These are phyloP conservation scores for Xylariaceae sp. DNA, from an alignment of 2,329 filamentous ascomycete species.

Conservation along the genomic window DNA sequence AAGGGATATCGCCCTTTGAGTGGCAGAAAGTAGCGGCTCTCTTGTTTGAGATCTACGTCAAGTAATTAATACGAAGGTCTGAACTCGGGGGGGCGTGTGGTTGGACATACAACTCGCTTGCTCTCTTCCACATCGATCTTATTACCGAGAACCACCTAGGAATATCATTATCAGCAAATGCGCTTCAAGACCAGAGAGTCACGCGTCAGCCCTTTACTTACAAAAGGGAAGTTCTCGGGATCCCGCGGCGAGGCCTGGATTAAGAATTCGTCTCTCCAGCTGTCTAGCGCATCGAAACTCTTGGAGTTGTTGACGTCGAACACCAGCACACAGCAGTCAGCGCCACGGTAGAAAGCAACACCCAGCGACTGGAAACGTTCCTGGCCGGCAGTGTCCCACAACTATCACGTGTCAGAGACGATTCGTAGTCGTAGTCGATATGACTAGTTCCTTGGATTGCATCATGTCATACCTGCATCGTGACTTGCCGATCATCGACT, in stretches of 20 bases:
- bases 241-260: conserved; percentile 96
- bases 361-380: conserved; percentile 96
- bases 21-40: conserved; percentile 96
- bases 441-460: conserved; percentile 3
- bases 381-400: conserved; percentile 97
- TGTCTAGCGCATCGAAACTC: conserved; percentile 97
- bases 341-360: conserved; percentile 94
- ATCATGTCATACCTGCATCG: conserved; percentile 72
- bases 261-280: conserved; percentile 96
- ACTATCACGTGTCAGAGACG: conserved; percentile 44
- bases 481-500: conserved; percentile 94
- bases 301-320: conserved; percentile 99
- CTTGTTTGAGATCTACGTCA: conserved; percentile 76
- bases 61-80: conserved; percentile 21
- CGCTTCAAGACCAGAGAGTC: background rate
- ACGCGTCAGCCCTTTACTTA: conserved; percentile 43
- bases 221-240: conserved; percentile 95
- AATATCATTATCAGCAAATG: background rate
- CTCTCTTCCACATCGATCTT: conserved; percentile 99
- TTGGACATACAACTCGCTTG: conserved; percentile 69
- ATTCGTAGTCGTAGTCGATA: conserved; percentile 6
- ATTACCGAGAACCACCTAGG: conserved; percentile 87
- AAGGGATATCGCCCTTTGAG: conserved; percentile 93
- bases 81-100: background rate
- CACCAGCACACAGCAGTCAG: conserved; percentile 95